Percentiles rank a stretch among this genome's conserved stretches.
Evolutionary conservation across 257 asterid genomes (phyloP).

Genomic region (Ehretia macrophylla): DNA sequence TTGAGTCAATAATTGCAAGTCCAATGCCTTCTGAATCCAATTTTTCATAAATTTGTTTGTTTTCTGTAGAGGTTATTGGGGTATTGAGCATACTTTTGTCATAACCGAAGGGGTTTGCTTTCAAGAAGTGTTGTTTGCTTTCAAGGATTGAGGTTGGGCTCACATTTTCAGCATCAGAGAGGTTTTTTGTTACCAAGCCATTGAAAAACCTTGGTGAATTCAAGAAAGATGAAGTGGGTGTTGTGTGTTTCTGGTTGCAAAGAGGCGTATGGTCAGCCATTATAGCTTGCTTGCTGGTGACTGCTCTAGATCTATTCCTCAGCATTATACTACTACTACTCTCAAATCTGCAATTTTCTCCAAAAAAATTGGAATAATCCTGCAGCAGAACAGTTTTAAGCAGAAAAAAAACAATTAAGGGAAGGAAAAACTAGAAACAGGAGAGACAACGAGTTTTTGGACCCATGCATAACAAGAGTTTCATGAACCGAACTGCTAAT

Average conservation of each 20-base stretch:
- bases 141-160: conserved; percentile 85
- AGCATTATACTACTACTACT: conserved; percentile 21
- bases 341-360: no score
- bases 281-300: conserved; percentile 50
- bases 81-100: conserved; percentile 17
- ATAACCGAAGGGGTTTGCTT: conserved; percentile 31
- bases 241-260: conserved; percentile 27
- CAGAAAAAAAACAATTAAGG: no score
- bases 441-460: no score
- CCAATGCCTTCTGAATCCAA: conserved; percentile 53
- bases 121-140: conserved; percentile 32
- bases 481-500: no score
- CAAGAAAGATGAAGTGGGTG: conserved; percentile 54
- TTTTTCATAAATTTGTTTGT: conserved; percentile 18
- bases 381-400: no score
- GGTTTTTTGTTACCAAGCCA: conserved; percentile 44
- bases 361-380: no score
- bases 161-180: conserved; percentile 25
- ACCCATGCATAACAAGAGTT: no score
- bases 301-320: conserved; percentile 78
- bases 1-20: conserved; percentile 67
- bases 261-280: conserved; percentile 44
- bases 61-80: conserved; percentile 2
- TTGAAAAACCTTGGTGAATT: conserved; percentile 63
- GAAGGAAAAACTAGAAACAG: no score